Conservation (phyloP, 2,329 filamentous ascomycete species). For the Arthrobotrys pseudoclavata region DNA sequence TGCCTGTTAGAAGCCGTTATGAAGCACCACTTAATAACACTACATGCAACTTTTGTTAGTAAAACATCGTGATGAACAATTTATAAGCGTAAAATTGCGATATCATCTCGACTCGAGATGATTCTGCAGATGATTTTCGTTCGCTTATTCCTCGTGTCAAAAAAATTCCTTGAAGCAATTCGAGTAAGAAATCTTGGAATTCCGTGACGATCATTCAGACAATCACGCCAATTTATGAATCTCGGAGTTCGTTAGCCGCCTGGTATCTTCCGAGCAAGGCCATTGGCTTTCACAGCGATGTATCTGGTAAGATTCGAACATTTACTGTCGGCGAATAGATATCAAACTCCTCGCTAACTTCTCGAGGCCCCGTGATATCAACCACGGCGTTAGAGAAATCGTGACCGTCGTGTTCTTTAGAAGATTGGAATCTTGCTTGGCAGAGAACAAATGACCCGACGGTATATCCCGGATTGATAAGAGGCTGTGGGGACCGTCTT, state of each 20-base stretch:
- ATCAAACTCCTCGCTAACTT: neutral
- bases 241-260: slow-evolving; percentile 12
- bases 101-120: slow-evolving; percentile 24
- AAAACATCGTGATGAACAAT: neutral
- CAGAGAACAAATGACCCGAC: neutral
- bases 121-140: slow-evolving; percentile 2
- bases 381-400: neutral
- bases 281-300: neutral
- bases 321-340: neutral
- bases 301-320: neutral
- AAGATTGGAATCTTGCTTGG: neutral
- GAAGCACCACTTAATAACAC: slow-evolving; percentile 4
- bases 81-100: slow-evolving; percentile 18
- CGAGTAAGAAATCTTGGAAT: neutral
- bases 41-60: neutral
- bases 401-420: neutral
- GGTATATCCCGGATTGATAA: slow-evolving; percentile 22
- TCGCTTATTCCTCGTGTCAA: slow-evolving; percentile 4
- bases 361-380: neutral
- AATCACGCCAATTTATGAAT: slow-evolving; percentile 1
- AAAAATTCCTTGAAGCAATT: slow-evolving; percentile 4
- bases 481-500: neutral
- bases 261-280: neutral
- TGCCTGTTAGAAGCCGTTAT: slow-evolving; percentile 21
- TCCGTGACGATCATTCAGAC: slow-evolving; percentile 13